A percentile compares a stretch with the other conserved stretches of the same genome.
These are phyloP conservation scores for Phytophthora citricola DNA, from an alignment of 352 stramenopile genomes.

Conservation along the genomic window DNA sequence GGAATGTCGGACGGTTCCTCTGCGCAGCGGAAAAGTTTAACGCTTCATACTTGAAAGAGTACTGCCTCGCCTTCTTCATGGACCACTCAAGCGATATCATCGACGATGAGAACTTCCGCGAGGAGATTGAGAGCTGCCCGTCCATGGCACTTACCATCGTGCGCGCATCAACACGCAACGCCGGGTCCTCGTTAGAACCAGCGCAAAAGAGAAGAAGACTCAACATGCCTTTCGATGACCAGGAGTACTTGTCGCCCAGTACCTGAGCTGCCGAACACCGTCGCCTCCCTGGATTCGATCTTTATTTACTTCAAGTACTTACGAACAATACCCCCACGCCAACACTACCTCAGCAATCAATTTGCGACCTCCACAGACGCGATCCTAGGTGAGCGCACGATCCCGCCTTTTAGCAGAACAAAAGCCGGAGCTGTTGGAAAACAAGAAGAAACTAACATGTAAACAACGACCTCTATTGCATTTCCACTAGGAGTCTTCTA, in stretches of 20 bases:
- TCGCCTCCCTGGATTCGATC: constrained; percentile 20
- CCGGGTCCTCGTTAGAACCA: constrained; percentile 43
- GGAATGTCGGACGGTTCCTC: constrained; percentile 80
- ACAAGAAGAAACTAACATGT: constrained; percentile 28
- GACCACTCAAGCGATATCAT: constrained; percentile 81
- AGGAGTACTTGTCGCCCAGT: constrained; percentile 55
- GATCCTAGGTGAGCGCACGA: constrained; percentile 19
- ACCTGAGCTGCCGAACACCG: constrained; percentile 9
- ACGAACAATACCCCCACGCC: constrained; percentile 19
- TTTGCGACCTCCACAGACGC: constrained; percentile 3
- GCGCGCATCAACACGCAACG: constrained; percentile 56
- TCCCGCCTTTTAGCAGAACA: constrained; percentile 14
- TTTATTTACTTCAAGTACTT: constrained; percentile 64
- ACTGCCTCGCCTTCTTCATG: constrained; percentile 82
- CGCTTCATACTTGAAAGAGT: constrained; percentile 84
- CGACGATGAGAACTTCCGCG: constrained; percentile 82
- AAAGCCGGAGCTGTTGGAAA: constrained; percentile 5
- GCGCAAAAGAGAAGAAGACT: constrained; percentile 74
- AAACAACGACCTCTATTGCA: constrained; percentile 25
- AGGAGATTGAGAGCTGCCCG: constrained; percentile 82
- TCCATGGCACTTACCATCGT: constrained; percentile 82
- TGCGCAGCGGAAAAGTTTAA: constrained; percentile 87
- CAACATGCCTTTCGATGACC: constrained; percentile 85
- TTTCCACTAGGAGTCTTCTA: constrained; percentile 2
- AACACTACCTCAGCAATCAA: constrained; percentile 22